Evolutionary conservation across 306 rosid genomes (phyloP), one percentile per base, ranked within the genome.

Genomic region (Canavalia gladiata): DNA sequence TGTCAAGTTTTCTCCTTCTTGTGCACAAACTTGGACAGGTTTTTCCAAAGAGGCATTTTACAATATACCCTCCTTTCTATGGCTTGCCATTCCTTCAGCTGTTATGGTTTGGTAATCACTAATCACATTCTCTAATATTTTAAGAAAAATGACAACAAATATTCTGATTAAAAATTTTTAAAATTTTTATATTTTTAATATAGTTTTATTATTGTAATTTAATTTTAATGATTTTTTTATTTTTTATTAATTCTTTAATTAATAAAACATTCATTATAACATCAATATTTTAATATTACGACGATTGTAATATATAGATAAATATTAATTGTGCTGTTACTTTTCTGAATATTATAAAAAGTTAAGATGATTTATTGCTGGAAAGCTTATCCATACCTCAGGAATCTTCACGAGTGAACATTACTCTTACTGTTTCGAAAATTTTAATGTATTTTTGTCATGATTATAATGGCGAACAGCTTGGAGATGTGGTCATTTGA

Each of bases 11-110:
- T 91, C 96, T 79, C 78, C 97, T 46, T 81, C 91, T 3, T 93
- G 96, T 68, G 62, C 84, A 10, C 67, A 79, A 42, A 68, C 91
- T 68, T 89, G 97, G 97, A 87, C 80, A 2, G 96, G 92, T 2
- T 85, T 93, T 69, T 88, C 91, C 1, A 76, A 66, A 41, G 91
- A 90, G 60, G 92, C 96, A 35, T 68, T 91, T 4, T 81, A 80
- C n/a, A 82, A 88, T 29, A 69, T 91, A 46, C 84, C 74, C 5
- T 25, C 72, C 10, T 90, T 94, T 68, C 37, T 92, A n/a, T 83
- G 60, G 76, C 92, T 94, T 52, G 92, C 97, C 33, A 78, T 94
- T 81, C 97, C 98, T 75, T 92, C 94, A 5, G 94, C 98, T 80
- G 68, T 87, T 41, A 92, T 94, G 97, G 90, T 92, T 62, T 94